Evolutionary conservation across 2,329 filamentous ascomycete genomes (phyloP), one percentile per base, ranked within the genome.

Genomic region (Colletotrichum sublineola): DNA sequence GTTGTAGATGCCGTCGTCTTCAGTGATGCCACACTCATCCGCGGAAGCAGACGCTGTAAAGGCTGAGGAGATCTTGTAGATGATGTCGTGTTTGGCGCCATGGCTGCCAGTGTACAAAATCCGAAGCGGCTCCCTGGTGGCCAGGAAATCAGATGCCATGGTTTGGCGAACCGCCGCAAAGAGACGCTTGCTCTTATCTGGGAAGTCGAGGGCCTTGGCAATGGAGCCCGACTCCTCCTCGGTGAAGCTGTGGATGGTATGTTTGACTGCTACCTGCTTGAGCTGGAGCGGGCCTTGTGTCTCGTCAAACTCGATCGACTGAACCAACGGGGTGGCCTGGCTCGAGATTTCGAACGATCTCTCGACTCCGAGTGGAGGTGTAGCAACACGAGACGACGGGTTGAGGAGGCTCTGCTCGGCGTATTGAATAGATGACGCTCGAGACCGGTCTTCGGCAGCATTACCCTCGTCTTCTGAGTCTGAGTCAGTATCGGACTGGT

Each of bases 31-130:
- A n/a, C 50, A 58, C 20, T 57, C 62, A 31, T 65, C 61, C 14
- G 33, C 38, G n/a, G 77, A 79, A 46, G 78, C 78, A 12, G 84
- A 84, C 14, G 82, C 84, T 72, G 82, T 82, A 58, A 86, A 81
- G 36, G 86, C 85, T 55, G 82, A 84, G n/a, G 83, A 86, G 73
- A 88, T 81, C 79, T 86, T 86, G 75, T 83, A 79, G 52, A 84
- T 80, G 67, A 86, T 83, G 56, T 82, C 81, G 71, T 80, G 79
- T 74, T 81, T 82, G 7, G 80, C 80, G 2, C 79, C 80, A 33
- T 82, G 79, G 65, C 82, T 83, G 29, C 86, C 86, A 38, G 86
- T 79, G 70, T 87, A 88, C n/a, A 88, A 77, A 24, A 88, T 81
- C 15, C 85, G 81, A 64, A 88, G 80, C 24, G 86, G 85, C 73